These are phyloP conservation scores for Magnolia changhungtana DNA, from an alignment of 164 flowering plant genomes.

Conservation along the genomic window DNA sequence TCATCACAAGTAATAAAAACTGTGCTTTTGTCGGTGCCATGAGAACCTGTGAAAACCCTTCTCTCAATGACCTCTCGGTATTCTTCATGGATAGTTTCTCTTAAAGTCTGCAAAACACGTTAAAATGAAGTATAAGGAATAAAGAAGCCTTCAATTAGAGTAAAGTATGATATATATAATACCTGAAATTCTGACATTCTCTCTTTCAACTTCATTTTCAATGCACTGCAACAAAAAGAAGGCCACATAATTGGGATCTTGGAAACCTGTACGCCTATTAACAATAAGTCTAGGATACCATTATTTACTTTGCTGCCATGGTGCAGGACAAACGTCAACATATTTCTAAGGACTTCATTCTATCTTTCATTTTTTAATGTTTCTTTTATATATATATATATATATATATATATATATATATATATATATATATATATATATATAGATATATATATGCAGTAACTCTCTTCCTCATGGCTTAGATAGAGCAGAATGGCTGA, in stretches of 20 bases:
- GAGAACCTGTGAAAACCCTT: constrained; percentile 88
- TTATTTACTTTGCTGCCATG: not conserved
- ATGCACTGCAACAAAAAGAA: constrained; percentile 45
- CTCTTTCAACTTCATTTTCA: constrained; percentile 83
- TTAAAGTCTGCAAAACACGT: constrained; percentile 45
- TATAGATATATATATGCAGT: not conserved
- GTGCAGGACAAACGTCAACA: not conserved
- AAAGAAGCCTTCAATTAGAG: constrained; percentile 12
- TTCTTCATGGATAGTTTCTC: constrained; percentile 82
- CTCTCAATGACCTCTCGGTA: constrained; percentile 96
- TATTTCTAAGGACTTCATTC: not conserved
- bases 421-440: no score
- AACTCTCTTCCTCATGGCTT: no score
- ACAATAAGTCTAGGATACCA: not conserved
- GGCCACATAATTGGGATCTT: not conserved
- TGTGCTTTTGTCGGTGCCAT: not conserved
- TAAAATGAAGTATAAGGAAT: not conserved
- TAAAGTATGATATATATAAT: not conserved
- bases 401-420: no score
- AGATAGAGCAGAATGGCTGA: no score
- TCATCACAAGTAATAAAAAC: no score
- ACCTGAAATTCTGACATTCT: constrained; percentile 94
- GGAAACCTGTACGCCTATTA: not conserved
- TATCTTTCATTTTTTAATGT: not conserved
- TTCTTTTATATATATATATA: no score